A percentile compares a stretch with the other conserved stretches of the same genome.
Evolutionary conservation across 2,329 filamentous ascomycete species (phyloP).

Genomic region (Venturia oleaginea): DNA sequence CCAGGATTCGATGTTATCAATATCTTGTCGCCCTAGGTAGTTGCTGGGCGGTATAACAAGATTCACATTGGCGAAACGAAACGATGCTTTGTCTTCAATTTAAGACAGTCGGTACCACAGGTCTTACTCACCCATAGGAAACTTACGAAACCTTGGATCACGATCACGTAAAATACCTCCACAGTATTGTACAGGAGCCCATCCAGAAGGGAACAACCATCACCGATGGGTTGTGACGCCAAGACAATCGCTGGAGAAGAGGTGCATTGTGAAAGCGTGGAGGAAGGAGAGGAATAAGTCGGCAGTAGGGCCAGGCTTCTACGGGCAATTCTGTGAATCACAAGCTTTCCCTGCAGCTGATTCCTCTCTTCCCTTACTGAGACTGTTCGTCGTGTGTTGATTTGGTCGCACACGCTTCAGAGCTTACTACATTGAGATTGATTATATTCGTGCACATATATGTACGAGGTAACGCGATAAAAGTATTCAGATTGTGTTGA

Average conservation of each 20-base stretch:
- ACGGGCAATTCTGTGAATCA: too few species aligned
- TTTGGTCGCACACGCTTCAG: too few species aligned
- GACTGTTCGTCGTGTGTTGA: too few species aligned
- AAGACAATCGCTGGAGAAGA: too few species aligned
- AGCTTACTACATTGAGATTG: too few species aligned
- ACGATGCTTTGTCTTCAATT: background rate
- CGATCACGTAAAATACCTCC: too few species aligned
- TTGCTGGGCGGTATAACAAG: background rate
- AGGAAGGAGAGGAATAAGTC: background rate
- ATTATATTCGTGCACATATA: background rate
- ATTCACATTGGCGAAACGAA: background rate
- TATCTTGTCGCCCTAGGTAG: background rate
- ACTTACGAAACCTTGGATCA: background rate
- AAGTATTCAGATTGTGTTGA: background rate
- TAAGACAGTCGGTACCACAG: background rate
- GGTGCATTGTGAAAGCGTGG: background rate
- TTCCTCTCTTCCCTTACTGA: too few species aligned
- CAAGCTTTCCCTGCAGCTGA: too few species aligned
- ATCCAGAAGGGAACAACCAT: too few species aligned
- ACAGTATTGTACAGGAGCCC: too few species aligned
- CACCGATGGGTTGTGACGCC: too few species aligned
- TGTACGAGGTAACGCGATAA: background rate
- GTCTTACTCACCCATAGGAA: background rate
- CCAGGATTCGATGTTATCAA: background rate
- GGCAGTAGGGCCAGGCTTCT: background rate